Evolutionary conservation across 2,329 filamentous ascomycete genomes (phyloP), one percentile per base, ranked within the genome.

Genomic region (Huntiella savannae): DNA sequence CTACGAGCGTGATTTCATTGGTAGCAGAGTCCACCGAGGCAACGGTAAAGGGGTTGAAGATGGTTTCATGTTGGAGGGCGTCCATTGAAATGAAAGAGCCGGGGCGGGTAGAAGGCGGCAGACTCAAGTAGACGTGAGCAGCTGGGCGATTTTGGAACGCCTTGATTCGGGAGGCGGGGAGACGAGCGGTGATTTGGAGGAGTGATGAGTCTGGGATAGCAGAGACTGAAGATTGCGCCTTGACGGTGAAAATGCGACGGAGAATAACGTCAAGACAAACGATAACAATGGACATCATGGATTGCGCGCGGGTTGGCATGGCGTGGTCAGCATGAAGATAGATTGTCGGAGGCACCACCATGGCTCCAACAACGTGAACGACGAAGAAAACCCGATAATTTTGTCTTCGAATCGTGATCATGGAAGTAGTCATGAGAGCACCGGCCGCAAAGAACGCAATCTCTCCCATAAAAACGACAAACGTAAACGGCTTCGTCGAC

Each of bases 371-470:
- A 1, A 79, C 56, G 54, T 81, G 77, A 2, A 64, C 62, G 49
- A 75, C 55, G 60, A 79, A 79, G 62, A 81, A 81, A 35, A 78
- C 49, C 3, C 75, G 66, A 58, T 80, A 80, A 1, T 68, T 77
- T 50, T 62, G 69, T 15, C 60, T 56, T 5, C 75, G 66, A 6
- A 76, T 59, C 0, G 55, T 49, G 2, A 60, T 60, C 17, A 73
- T 54, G 5, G 71, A 63, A 0, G 73, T 75, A 2, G 61, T 60
- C 16, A 57, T 61, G 33, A 80, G 58, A 4, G 68, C 55, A 11
- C 60, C 52, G 15, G 77, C 62, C 4, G 63, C 62, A n/a, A 60
- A 52, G 17, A 77, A 62, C 4, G 63, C 62, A 1, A 65, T 13
- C 4, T 74, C 64, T 12, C 67, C 66, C 54, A 67, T 46, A 3